These are phyloP conservation scores for Leptodermis oblonga DNA, from an alignment of 257 asterid genomes.

Conservation along the genomic window DNA sequence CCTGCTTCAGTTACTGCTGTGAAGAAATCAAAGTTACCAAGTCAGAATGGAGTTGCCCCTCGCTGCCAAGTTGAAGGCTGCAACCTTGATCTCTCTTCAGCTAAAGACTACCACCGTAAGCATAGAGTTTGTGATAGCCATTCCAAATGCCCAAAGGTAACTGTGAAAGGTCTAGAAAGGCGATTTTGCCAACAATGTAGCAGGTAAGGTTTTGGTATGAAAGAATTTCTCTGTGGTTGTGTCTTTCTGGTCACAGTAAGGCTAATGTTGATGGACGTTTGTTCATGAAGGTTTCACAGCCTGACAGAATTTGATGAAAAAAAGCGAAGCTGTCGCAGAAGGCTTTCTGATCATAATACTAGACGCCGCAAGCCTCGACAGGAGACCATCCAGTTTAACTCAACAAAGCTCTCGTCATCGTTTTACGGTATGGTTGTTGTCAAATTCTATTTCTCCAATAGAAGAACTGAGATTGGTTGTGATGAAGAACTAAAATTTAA, in stretches of 20 bases:
- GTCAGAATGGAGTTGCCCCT: slow-evolving; percentile 36
- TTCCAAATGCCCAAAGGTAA: slow-evolving; percentile 69
- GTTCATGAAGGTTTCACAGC: slow-evolving; percentile 72
- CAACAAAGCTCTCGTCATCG: slow-evolving; percentile 52
- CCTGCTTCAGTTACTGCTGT: slow-evolving; percentile 42
- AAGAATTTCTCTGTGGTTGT: slow-evolving; percentile 2
- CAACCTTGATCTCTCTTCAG: slow-evolving; percentile 61
- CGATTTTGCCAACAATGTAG: slow-evolving; percentile 99
- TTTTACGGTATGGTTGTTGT: slow-evolving; percentile 51
- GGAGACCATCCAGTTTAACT: slow-evolving; percentile 55
- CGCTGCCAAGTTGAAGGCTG: slow-evolving; percentile 87
- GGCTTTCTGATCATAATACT: slow-evolving; percentile 92
- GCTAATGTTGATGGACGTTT: slow-evolving; percentile 5
- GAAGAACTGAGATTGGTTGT: not conserved
- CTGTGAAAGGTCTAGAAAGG: slow-evolving; percentile 64
- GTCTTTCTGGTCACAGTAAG: not conserved
- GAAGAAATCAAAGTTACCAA: slow-evolving; percentile 49
- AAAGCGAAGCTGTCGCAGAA: slow-evolving; percentile 91
- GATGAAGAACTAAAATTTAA: not conserved
- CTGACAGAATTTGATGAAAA: slow-evolving; percentile 77
- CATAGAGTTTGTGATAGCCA: slow-evolving; percentile 81
- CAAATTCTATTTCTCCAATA: not conserved
- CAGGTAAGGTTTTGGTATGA: slow-evolving; percentile 44
- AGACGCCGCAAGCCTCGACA: slow-evolving; percentile 88
- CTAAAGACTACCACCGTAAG: slow-evolving; percentile 85